Evolutionary conservation across 106 monocot species (phyloP).

Genomic region (Hemerocallis citrina): DNA sequence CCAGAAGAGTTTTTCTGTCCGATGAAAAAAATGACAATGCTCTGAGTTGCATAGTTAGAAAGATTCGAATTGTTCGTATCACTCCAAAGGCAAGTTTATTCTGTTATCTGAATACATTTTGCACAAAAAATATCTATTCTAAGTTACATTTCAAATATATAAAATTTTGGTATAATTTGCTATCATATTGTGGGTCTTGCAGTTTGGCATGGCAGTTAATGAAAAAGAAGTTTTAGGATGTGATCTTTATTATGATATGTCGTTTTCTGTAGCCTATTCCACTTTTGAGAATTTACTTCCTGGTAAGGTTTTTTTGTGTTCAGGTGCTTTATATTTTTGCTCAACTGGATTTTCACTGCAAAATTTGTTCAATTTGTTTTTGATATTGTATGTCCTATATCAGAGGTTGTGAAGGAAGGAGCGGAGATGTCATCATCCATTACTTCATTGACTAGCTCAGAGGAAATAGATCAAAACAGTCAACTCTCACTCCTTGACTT

Average conservation of each 20-base stretch:
- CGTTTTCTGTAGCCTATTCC: slow-evolving; percentile 18
- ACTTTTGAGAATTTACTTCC: slow-evolving; percentile 23
- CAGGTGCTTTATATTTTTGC: too few relatives aligned
- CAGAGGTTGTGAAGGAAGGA: background rate
- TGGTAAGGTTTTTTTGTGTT: slow-evolving; percentile 9
- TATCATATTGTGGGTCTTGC: background rate
- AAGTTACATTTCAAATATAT: too few relatives aligned
- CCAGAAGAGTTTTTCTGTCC: too few relatives aligned
- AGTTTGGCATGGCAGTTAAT: slow-evolving; percentile 3
- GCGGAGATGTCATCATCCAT: background rate
- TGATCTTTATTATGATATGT: slow-evolving; percentile 18
- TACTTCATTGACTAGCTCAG: too few relatives aligned
- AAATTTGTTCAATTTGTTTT: too few relatives aligned
- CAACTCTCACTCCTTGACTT: slow-evolving; percentile 21
- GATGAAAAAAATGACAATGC: too few relatives aligned
- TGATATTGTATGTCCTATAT: too few relatives aligned
- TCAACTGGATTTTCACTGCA: too few relatives aligned
- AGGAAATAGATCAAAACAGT: too few relatives aligned
- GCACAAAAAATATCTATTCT: too few relatives aligned
- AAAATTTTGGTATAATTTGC: background rate
- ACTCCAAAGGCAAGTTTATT: slow-evolving; percentile 12
- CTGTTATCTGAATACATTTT: too few relatives aligned
- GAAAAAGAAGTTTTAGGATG: background rate
- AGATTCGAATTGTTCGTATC: slow-evolving; percentile 4
- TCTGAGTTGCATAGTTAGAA: too few relatives aligned